Percentiles rank a stretch among this genome's conserved stretches.
Evolutionary conservation across 78 protist genomes (phyloP).

Genomic region (Dictyostelium brefeldianum): DNA sequence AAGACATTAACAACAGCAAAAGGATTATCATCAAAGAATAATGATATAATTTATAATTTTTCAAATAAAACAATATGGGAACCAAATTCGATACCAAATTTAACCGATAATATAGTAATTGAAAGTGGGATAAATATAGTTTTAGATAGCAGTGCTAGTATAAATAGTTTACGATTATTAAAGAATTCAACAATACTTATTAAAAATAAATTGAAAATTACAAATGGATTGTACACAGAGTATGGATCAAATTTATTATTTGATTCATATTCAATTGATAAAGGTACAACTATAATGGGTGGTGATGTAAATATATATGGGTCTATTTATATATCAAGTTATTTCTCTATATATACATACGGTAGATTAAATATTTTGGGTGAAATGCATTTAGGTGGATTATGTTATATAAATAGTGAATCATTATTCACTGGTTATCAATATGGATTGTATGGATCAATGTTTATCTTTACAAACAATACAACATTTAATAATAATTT

Average conservation of each 20-base stretch:
- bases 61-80: background rate
- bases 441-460: background rate
- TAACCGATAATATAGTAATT: background rate
- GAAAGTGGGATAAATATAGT: conserved; percentile 1
- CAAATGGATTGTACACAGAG: background rate
- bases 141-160: background rate
- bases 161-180: background rate
- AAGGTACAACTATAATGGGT: background rate
- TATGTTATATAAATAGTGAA: background rate
- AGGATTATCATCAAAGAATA: background rate
- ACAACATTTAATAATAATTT: background rate
- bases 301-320: background rate
- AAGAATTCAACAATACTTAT: background rate
- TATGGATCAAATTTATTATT: background rate
- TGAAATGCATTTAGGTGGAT: background rate
- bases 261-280: background rate
- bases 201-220: background rate
- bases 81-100: conserved; percentile 5
- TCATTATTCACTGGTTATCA: background rate
- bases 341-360: background rate
- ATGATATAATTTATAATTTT: background rate
- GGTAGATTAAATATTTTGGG: background rate
- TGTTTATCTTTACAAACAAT: background rate
- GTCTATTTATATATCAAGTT: background rate
- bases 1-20: background rate